phyloP scores from a whole-genome alignment of 2,329 filamentous ascomycete genomes.

The Exophiala mesophila region DNA sequence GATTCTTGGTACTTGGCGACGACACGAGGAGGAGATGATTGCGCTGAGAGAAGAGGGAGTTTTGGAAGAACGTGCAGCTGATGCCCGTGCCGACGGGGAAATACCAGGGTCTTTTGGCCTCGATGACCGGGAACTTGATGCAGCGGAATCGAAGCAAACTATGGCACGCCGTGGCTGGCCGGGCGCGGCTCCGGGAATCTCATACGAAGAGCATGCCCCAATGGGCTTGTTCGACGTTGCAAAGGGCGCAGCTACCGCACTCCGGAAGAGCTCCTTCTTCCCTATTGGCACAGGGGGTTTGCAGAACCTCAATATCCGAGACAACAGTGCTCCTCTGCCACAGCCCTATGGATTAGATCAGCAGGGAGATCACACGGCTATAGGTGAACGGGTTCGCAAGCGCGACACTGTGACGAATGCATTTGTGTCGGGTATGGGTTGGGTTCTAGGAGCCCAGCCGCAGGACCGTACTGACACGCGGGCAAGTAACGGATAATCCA shows the following conservation, averaged over 20 bases:
- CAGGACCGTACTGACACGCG: conserved; percentile 12
- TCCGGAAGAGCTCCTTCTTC: conserved; percentile 44
- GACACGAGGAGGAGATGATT: conserved; percentile 57
- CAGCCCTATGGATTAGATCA: conserved; percentile 9
- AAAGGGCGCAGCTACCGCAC: conserved; percentile 44
- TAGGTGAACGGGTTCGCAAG: conserved; percentile 39
- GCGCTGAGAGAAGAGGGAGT: conserved; percentile 50
- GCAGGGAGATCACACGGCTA: conserved; percentile 8
- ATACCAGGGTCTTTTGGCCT: conserved; percentile 43
- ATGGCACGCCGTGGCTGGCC: conserved; percentile 33
- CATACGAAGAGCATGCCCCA: conserved; percentile 40
- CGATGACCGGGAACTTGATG: conserved; percentile 41
- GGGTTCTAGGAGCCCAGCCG: conserved; percentile 55
- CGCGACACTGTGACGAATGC: conserved; percentile 58
- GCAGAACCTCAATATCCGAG: conserved; percentile 15
- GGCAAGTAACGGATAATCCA: no score
- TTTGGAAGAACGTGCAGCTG: conserved; percentile 54
- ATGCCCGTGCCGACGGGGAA: conserved; percentile 48
- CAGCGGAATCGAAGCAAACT: conserved; percentile 40
- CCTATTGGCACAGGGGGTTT: conserved; percentile 31
- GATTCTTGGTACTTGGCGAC: conserved; percentile 58
- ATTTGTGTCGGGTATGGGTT: conserved; percentile 60
- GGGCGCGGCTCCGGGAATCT: conserved; percentile 16
- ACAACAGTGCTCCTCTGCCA: not conserved
- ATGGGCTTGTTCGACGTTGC: conserved; percentile 51